Conservation (phyloP, 108 stramenopile species). For the Nannochloropsis salina region DNA sequence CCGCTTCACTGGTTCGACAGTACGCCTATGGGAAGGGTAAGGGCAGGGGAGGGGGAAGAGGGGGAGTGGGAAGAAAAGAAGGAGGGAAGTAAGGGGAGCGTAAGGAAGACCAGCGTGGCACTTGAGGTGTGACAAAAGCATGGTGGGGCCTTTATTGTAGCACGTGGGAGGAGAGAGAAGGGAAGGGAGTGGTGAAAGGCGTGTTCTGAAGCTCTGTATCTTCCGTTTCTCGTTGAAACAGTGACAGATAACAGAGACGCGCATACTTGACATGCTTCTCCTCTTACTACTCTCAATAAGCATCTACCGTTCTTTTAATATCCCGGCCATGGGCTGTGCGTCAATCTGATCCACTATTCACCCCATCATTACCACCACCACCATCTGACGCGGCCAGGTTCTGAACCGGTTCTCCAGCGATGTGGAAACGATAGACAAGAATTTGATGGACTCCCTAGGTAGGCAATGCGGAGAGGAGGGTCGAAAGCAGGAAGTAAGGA, state of each 20-base stretch:
- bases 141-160: no score
- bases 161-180: no score
- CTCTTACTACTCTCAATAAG: neutral
- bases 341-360: no score
- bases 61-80: neutral
- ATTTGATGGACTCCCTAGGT: conserved; percentile 59
- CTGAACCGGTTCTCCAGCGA: conserved; percentile 69
- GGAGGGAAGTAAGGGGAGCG: neutral
- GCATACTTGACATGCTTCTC: no score
- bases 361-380: neutral
- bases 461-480: neutral
- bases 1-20: conserved; percentile 84
- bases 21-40: conserved; percentile 78
- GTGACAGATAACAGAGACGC: no score
- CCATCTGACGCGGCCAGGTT: neutral
- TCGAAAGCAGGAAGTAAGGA: neutral
- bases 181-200: no score
- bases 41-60: neutral
- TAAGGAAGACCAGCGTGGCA: neutral
- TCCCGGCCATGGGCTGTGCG: no score
- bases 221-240: no score
- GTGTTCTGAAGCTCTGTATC: no score
- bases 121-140: no score
- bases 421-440: conserved; percentile 85
- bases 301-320: neutral